Base-by-base conservation (phyloP, 306 rosid species). In the Dalbergia cochinchinensis region DNA sequence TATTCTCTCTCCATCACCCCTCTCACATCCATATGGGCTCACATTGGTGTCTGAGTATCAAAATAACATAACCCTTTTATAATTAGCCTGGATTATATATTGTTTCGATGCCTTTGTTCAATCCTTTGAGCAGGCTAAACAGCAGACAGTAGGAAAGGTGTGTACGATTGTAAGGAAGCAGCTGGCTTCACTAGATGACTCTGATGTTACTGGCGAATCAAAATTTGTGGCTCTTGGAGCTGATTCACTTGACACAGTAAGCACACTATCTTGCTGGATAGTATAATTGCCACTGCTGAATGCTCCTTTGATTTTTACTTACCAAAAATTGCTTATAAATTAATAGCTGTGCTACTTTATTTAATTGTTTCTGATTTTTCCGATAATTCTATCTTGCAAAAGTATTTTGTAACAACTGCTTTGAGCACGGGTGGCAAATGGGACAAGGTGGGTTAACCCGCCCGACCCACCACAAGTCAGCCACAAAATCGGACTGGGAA, bases 171-270 rank as follows among this genome's bases (percentile, higher is more conserved):
- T 90, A 64, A 90, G 71, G 90, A 89, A 94, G 85, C 94, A 92
- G 81, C 82, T 94, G 77, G 96, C 92, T 67, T 65, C 91, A 44
- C 41, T 90, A 6, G 88, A 89, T 69, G 94, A 89, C 79, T 67
- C 91, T 14, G 15, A 44, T 57, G 87, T 94, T 15, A 69, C 71
- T 33, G 91, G 91, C 8, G 83, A 86, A 63, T 90, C 97, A 11
- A 89, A 85, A 50, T 89, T 94, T 71, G 13, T 89, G 0, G 85
- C 88, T 4, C 94, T 94, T 62, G 98, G 98, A 79, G 97, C 97
- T 64, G 97, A 93, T 86, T 93, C 98, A 13, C 97, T 90, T 18
- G 94, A 94, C 86, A 90, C 95, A 87, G 98, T 94, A 85, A 33
- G 7, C 5, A 35, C 66, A 35, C 66, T 42, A 63, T 57, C 4